Percentiles rank a stretch among this genome's conserved stretches.
phyloP scores from a whole-genome alignment of 768 basidiomycete species.

The Hericium alpestre region DNA sequence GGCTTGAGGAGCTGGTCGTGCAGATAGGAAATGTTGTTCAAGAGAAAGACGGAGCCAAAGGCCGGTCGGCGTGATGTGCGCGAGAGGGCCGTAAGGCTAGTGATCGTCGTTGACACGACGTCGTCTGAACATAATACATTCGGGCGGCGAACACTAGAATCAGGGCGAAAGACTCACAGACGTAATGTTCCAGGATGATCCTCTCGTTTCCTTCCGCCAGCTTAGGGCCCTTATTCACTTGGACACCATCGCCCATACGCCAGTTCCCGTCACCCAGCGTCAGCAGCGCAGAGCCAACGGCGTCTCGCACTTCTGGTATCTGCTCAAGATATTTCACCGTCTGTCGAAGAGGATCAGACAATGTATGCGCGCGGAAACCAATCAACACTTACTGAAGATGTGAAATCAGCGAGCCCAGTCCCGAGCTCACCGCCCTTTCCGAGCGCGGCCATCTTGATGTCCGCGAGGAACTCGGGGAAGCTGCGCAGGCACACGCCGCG shows the following conservation, averaged over 20 bases:
- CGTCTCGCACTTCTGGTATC: constrained; percentile 59
- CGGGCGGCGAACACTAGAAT: not conserved
- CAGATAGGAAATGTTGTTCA: constrained; percentile 72
- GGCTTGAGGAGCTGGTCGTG: constrained; percentile 46
- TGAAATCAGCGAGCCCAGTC: constrained; percentile 55
- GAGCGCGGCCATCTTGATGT: constrained; percentile 56
- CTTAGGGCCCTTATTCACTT: constrained; percentile 33
- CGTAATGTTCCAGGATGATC: constrained; percentile 62
- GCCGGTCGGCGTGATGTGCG: constrained; percentile 48
- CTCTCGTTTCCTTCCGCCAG: constrained; percentile 44
- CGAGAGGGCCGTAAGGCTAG: constrained; percentile 52
- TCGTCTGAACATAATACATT: constrained; percentile 39
- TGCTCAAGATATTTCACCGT: constrained; percentile 59
- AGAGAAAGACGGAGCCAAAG: constrained; percentile 63
- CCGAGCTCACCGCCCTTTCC: constrained; percentile 49
- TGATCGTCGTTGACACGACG: constrained; percentile 55
- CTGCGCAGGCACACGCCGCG: constrained; percentile 65
- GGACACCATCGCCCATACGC: constrained; percentile 82
- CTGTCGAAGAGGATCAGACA: constrained; percentile 21
- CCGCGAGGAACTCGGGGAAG: constrained; percentile 76
- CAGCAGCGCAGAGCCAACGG: constrained; percentile 53
- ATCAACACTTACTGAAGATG: constrained; percentile 33
- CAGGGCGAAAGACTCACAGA: constrained; percentile 37
- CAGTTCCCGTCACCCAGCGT: constrained; percentile 82
- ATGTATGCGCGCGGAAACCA: not conserved